phyloP scores from a whole-genome alignment of 1,284 basidiomycete genomes.

The Tausonia pullulans region DNA sequence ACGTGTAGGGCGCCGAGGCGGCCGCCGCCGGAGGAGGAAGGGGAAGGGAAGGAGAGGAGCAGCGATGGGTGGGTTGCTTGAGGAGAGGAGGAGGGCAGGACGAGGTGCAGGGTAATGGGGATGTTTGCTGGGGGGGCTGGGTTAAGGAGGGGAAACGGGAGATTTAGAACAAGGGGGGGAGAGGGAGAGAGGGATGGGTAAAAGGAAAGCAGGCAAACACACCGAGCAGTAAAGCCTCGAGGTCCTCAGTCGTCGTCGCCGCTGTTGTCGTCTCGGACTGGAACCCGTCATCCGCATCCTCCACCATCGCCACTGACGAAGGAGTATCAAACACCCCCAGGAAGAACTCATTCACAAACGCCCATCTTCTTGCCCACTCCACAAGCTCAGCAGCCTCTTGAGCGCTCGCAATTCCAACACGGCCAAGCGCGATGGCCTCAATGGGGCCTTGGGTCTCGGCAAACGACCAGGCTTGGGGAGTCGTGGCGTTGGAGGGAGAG shows the following conservation, averaged over 20 bases:
- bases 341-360: neutral
- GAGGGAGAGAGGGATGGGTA: no score
- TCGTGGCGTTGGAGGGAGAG: neutral
- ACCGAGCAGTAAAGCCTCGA: neutral
- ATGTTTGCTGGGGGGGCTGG: no score
- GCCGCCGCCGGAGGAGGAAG: no score
- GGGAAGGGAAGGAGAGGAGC: no score
- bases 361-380: neutral
- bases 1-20: no score
- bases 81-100: no score
- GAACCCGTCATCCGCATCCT: no score
- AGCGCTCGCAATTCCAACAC: neutral
- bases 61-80: no score
- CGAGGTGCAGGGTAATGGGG: no score
- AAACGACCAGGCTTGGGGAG: neutral
- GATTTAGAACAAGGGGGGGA: no score
- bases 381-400: neutral
- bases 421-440: neutral
- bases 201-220: neutral
- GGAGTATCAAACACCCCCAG: neutral
- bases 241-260: neutral
- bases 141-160: no score
- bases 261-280: neutral
- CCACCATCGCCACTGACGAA: neutral
- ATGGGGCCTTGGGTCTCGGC: neutral